Conservation (phyloP, 495 filamentous ascomycete species). For the Talaromyces wortmannii region DNA sequence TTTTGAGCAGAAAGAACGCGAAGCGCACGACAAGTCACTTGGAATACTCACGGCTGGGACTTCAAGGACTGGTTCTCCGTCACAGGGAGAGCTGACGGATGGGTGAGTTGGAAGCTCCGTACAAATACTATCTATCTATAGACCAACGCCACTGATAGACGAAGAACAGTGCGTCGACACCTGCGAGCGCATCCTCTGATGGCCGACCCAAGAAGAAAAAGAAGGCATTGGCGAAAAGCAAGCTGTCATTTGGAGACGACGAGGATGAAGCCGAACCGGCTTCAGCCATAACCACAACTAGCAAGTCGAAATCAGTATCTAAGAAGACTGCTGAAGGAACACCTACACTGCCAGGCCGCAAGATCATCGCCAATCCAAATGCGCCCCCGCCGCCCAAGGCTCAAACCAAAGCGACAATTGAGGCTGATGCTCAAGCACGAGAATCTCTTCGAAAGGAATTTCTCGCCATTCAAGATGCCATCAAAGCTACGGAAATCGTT, state of each 20-base stretch:
- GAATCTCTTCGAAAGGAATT: constrained; percentile 85
- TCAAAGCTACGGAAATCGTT: constrained; percentile 83
- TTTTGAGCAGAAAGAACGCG: constrained; percentile 81
- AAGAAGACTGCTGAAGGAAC: constrained; percentile 32
- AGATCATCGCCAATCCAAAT: constrained; percentile 61
- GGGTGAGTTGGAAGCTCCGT: constrained; percentile 32
- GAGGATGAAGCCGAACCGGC: constrained; percentile 37
- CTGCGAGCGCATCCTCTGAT: constrained; percentile 21
- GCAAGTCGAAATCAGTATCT: constrained; percentile 28
- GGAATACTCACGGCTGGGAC: constrained; percentile 42
- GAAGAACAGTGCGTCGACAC: constrained; percentile 32
- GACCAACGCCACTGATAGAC: constrained; percentile 25
- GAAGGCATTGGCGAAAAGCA: constrained; percentile 53
- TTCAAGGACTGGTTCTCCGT: constrained; percentile 46
- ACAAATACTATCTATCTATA: neutral
- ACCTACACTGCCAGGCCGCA: constrained; percentile 29
- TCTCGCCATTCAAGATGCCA: constrained; percentile 69
- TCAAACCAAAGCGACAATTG: constrained; percentile 77
- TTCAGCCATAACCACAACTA: constrained; percentile 21
- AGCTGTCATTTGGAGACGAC: constrained; percentile 62
- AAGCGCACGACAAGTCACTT: constrained; percentile 58
- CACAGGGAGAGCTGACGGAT: constrained; percentile 44
- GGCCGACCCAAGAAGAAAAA: constrained; percentile 57
- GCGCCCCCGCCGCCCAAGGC: constrained; percentile 67
- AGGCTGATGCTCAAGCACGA: constrained; percentile 72